Conservation (phyloP, 1,284 basidiomycete genomes). For the Schizopora paradoxa region DNA sequence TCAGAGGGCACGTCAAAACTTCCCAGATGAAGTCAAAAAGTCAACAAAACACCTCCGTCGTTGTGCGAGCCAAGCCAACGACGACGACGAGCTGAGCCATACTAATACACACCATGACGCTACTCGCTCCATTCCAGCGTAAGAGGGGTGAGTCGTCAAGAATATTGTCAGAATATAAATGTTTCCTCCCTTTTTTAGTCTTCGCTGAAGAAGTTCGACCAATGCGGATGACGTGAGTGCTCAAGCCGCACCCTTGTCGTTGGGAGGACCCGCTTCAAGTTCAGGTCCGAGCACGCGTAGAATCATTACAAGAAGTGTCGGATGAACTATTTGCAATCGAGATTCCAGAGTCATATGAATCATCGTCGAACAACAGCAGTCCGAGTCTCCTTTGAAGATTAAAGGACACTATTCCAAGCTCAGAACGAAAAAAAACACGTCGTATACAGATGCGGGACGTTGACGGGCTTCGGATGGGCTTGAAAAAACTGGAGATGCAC, state of each 20-base stretch:
- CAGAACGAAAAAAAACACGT: slow-evolving; percentile 70
- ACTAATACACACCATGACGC: slow-evolving; percentile 56
- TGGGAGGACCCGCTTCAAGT: slow-evolving; percentile 45
- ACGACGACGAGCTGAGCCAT: slow-evolving; percentile 35
- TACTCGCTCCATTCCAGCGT: slow-evolving; percentile 62
- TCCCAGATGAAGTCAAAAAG: slow-evolving; percentile 10
- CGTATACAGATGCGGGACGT: slow-evolving; percentile 77
- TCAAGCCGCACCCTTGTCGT: slow-evolving; percentile 61
- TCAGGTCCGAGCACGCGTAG: slow-evolving; percentile 59
- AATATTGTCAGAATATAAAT: slow-evolving; percentile 68
- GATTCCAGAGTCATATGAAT: slow-evolving; percentile 62
- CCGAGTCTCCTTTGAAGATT: slow-evolving; percentile 83
- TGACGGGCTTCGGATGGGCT: slow-evolving; percentile 68
- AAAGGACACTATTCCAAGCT: slow-evolving; percentile 86
- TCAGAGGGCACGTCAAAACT: slow-evolving; percentile 7
- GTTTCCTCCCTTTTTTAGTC: background rate
- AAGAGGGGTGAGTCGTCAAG: slow-evolving; percentile 62
- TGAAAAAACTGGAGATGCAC: slow-evolving; percentile 74
- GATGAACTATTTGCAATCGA: slow-evolving; percentile 70
- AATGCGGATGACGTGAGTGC: slow-evolving; percentile 82
- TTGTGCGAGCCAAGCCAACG: slow-evolving; percentile 9
- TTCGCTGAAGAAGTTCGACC: slow-evolving; percentile 63
- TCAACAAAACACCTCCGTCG: slow-evolving; percentile 16
- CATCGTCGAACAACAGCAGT: slow-evolving; percentile 62
- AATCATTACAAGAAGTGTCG: slow-evolving; percentile 78